Conservation (phyloP, 352 stramenopile species). For the Pythium angustatum region DNA sequence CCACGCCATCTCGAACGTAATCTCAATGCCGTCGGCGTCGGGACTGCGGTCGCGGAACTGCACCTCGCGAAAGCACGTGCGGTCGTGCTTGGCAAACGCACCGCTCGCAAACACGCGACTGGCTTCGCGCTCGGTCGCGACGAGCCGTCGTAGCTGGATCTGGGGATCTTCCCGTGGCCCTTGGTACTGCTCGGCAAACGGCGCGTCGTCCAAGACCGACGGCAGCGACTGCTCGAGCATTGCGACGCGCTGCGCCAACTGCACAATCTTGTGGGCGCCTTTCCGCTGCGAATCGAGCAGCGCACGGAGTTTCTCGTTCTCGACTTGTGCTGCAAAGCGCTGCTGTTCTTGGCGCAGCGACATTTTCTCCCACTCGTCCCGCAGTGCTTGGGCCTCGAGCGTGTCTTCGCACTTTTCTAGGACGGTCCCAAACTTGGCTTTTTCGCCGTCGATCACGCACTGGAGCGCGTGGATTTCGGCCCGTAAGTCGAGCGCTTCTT, state of each 20-base stretch:
- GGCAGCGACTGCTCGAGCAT: conserved; percentile 4
- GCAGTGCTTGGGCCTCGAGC: conserved; percentile 4
- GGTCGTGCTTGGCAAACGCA: conserved; percentile 1
- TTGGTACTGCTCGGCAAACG: conserved; percentile 15
- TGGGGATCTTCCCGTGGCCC: conserved; percentile 6
- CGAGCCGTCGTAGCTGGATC: neutral
- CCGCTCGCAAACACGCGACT: neutral
- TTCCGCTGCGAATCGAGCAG: conserved; percentile 15
- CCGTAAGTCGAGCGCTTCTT: conserved; percentile 2
- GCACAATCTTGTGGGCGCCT: conserved; percentile 12
- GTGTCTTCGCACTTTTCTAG: conserved; percentile 7
- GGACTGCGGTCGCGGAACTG: conserved; percentile 14
- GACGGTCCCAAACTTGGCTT: neutral
- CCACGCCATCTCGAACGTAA: conserved; percentile 20
- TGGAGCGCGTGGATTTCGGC: conserved; percentile 15
- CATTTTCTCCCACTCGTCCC: conserved; percentile 14
- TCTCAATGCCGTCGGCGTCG: conserved; percentile 12
- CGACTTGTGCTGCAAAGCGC: conserved; percentile 9
- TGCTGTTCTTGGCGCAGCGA: conserved; percentile 2
- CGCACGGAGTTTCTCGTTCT: conserved; percentile 20
- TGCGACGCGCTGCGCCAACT: conserved; percentile 10
- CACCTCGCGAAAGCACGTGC: conserved; percentile 8
- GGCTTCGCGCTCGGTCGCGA: neutral
- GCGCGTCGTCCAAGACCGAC: neutral
- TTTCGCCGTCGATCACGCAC: conserved; percentile 7